phyloP scores from a whole-genome alignment of 768 basidiomycete species.

The Mycena venus region DNA sequence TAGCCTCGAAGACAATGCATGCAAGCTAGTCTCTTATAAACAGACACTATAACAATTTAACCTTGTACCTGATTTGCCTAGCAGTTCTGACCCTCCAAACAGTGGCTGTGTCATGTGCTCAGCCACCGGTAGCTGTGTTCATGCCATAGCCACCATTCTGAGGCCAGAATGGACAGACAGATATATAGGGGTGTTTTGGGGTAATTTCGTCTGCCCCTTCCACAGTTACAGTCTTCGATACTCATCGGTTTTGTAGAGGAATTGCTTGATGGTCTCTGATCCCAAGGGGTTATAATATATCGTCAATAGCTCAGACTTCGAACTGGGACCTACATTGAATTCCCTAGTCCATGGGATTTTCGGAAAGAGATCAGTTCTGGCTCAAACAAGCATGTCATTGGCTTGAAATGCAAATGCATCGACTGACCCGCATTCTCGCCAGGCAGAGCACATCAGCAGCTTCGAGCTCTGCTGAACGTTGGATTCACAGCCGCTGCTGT shows the following conservation, averaged over 20 bases:
- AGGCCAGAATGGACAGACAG: too few relatives aligned
- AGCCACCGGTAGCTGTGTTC: too few relatives aligned
- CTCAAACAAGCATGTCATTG: not conserved
- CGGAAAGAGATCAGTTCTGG: not conserved
- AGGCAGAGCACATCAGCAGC: not conserved
- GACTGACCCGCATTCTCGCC: not conserved
- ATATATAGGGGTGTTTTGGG: conserved; percentile 5
- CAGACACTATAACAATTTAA: too few relatives aligned
- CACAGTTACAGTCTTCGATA: not conserved
- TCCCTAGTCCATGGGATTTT: not conserved
- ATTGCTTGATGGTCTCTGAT: not conserved
- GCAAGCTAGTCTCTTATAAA: too few relatives aligned
- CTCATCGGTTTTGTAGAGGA: not conserved
- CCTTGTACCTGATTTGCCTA: too few relatives aligned
- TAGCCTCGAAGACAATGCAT: too few relatives aligned
- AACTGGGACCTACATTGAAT: not conserved
- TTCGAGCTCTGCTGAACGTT: not conserved
- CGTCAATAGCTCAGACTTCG: not conserved
- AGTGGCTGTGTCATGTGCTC: too few relatives aligned
- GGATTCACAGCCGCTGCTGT: not conserved
- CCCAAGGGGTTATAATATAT: not conserved
- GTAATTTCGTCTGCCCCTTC: not conserved
- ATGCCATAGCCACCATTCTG: too few relatives aligned
- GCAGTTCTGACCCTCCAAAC: too few relatives aligned
- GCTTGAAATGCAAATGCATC: not conserved